A percentile compares a stretch with the other conserved stretches of the same genome.
These are phyloP conservation scores for Tricholoma sp. DNA, from an alignment of 768 basidiomycete species.

Conservation along the genomic window DNA sequence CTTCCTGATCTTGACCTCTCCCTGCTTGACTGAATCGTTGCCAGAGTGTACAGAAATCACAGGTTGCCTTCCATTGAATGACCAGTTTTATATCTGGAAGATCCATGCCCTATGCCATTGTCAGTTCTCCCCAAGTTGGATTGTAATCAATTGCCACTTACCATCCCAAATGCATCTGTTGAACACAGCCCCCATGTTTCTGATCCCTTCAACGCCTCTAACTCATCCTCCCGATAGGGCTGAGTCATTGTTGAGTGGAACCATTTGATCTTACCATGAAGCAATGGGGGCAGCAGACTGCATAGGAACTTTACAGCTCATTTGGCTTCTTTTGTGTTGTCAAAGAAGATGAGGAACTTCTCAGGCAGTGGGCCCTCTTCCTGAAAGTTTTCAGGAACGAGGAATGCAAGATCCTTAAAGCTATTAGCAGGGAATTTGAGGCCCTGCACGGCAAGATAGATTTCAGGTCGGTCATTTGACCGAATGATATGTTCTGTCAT, in stretches of 20 bases:
- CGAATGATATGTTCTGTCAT: too few species aligned
- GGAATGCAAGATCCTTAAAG: slow-evolving; percentile 15
- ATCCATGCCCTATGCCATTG: too few species aligned
- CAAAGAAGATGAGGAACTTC: slow-evolving; percentile 7
- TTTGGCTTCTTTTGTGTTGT: slow-evolving; percentile 5
- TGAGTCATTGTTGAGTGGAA: slow-evolving; percentile 5
- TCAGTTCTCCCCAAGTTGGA: too few species aligned
- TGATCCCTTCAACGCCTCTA: background rate
- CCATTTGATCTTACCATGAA: background rate
- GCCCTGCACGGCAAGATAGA: too few species aligned
- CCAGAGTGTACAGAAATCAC: too few species aligned
- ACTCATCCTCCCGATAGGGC: background rate
- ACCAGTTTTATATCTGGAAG: too few species aligned
- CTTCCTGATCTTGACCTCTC: too few species aligned
- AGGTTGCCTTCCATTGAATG: too few species aligned
- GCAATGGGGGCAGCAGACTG: too few species aligned
- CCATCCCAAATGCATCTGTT: slow-evolving; percentile 32
- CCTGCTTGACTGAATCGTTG: too few species aligned
- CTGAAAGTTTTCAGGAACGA: background rate
- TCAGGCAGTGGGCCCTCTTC: background rate
- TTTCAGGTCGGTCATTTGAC: too few species aligned
- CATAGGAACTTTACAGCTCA: background rate
- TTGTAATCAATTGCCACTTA: too few species aligned
- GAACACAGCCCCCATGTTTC: slow-evolving; percentile 17
- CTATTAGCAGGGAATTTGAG: slow-evolving; percentile 15